Base-by-base conservation (phyloP, 805 yeast species). In the Teunomyces kruisii region DNA sequence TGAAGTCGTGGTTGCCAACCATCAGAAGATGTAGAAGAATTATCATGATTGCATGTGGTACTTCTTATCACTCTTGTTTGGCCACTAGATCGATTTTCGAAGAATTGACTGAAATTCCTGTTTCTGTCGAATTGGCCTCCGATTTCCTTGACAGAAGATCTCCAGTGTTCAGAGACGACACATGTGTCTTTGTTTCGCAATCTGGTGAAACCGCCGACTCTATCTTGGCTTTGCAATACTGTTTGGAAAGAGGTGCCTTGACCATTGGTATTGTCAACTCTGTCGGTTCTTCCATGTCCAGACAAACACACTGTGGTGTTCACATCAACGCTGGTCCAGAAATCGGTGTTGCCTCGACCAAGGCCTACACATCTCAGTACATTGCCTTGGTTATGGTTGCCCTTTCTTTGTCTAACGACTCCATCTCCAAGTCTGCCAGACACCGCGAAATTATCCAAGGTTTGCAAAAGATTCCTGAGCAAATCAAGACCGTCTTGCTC, bases 311-410 rank as follows among this genome's bases (percentile, higher is more conserved):
- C 70, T 94, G 99, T 76, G 99, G 99, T 81, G 97, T 94, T 46
- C 99, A 94, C 68, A 91, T 94, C 65, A 94, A 94, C 64, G 99
- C 99, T 40, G 99, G 99, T 54, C 99, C 99, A 38, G 99, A 94
- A 72, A 94, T 94, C 53, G 98, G 99, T 68, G 99, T 94, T 56
- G 99, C 99, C 9, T 90, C 97, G 9, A 94, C 99, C 39, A 94
- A 94, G 73, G 99, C 99, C 24, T 94, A 94, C 75, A 94, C 99
- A 6, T 94, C 99, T 9, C 99, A 94, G 68, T 94, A 83, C 68
- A 91, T 95, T 67, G 98, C 99, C 0, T 75, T 94, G 52, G 97
- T 92, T 4, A 89, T 94, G 97, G 79, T 94, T 73, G 98, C 98
- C 1, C 78, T 94, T 44, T 88, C 92, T n/a, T 78, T 94, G 52